These are phyloP conservation scores for Neurospora tetrasperma DNA, from an alignment of 495 filamentous ascomycete species.

Conservation along the genomic window DNA sequence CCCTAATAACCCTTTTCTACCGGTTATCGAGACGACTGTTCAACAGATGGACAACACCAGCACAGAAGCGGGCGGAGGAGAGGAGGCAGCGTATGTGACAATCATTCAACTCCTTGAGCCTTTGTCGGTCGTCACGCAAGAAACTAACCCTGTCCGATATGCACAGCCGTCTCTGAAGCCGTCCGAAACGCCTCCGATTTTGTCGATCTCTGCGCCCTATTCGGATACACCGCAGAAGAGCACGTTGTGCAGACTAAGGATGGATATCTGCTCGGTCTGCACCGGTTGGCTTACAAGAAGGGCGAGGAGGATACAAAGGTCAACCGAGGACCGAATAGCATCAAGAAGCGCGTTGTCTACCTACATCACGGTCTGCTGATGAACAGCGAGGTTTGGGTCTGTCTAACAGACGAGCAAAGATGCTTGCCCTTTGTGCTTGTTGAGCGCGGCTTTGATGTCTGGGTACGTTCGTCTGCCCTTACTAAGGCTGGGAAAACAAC, in stretches of 20 bases:
- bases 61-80: conserved; percentile 50
- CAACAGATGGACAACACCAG: conserved; percentile 64
- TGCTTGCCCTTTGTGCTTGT: conserved; percentile 83
- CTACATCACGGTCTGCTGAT: conserved; percentile 94
- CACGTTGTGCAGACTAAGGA: conserved; percentile 91
- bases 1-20: conserved; percentile 76
- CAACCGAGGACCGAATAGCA: conserved; percentile 58
- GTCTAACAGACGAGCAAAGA: conserved; percentile 73
- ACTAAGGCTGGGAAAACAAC: neutral
- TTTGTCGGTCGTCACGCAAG: neutral
- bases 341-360: conserved; percentile 82
- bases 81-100: conserved; percentile 40
- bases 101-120: neutral
- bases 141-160: neutral
- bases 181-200: conserved; percentile 74
- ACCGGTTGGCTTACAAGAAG: conserved; percentile 71
- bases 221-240: conserved; percentile 87
- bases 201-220: conserved; percentile 78
- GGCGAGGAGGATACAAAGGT: conserved; percentile 67
- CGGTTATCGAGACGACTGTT: conserved; percentile 70
- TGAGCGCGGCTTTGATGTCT: conserved; percentile 91
- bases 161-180: conserved; percentile 38
- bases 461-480: conserved; percentile 44
- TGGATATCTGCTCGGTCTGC: conserved; percentile 86
- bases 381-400: conserved; percentile 99